A percentile compares a stretch with the other conserved stretches of the same genome.
phyloP scores from a whole-genome alignment of 2,329 filamentous ascomycete genomes.

The Diaporthe velutina region DNA sequence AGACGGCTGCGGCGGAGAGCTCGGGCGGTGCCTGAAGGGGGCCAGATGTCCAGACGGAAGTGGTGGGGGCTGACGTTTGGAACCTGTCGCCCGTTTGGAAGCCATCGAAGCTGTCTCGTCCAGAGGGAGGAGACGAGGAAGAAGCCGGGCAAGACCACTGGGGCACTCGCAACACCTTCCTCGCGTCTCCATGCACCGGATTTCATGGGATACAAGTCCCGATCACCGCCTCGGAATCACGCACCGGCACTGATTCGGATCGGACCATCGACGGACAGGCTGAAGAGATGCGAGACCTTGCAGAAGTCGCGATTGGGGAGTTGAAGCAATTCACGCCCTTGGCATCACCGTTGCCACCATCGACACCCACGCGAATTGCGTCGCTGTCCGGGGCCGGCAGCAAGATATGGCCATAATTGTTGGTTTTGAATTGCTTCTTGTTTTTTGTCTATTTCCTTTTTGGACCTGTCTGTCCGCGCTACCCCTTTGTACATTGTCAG shows the following conservation, averaged over 20 bases:
- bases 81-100: slow-evolving; percentile 34
- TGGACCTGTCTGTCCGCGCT: background rate
- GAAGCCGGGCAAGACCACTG: background rate
- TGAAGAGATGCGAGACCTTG: slow-evolving; percentile 29
- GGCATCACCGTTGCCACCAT: slow-evolving; percentile 9
- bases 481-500: background rate
- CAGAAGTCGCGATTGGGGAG: slow-evolving; percentile 30
- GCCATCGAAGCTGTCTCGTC: background rate
- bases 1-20: slow-evolving; percentile 1
- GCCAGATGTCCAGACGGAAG: slow-evolving; percentile 30
- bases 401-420: background rate
- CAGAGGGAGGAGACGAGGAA: background rate
- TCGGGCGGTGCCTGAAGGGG: slow-evolving; percentile 10
- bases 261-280: background rate
- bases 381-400: background rate
- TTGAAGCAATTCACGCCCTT: slow-evolving; percentile 25
- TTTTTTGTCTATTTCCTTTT: too few relatives aligned
- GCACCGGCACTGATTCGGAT: background rate
- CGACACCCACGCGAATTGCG: background rate
- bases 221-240: background rate
- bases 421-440: slow-evolving; percentile 11
- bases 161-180: background rate
- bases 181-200: slow-evolving; percentile 22
- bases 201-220: slow-evolving; percentile 1
- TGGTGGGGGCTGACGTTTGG: slow-evolving; percentile 36